Conservation (phyloP, 495 filamentous ascomycete genomes). For the Alectoria sarmentosa region DNA sequence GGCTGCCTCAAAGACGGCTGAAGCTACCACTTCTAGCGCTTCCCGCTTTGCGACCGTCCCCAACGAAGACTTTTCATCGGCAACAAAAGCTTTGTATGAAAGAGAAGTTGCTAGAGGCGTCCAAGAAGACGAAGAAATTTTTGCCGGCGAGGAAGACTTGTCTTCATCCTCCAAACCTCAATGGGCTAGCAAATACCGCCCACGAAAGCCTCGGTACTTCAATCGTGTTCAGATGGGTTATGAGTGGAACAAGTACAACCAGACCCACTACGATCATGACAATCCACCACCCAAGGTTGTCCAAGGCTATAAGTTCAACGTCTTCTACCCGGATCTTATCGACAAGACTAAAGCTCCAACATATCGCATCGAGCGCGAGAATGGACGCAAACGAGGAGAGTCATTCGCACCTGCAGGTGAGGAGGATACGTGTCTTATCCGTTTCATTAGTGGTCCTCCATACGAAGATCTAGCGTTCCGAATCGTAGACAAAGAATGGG, state of each 20-base stretch:
- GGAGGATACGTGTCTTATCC: slow-evolving; percentile 94
- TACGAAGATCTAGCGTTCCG: slow-evolving; percentile 97
- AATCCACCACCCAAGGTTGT: slow-evolving; percentile 98
- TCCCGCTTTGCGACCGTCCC: slow-evolving; percentile 67
- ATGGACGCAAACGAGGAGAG: slow-evolving; percentile 81
- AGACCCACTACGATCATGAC: slow-evolving; percentile 99
- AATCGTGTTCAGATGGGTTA: slow-evolving; percentile 99
- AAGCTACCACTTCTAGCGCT: slow-evolving; percentile 41
- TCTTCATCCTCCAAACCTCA: slow-evolving; percentile 54
- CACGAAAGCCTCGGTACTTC: slow-evolving; percentile 93
- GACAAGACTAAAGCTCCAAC: slow-evolving; percentile 92
- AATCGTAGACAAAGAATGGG: slow-evolving; percentile 99
- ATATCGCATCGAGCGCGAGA: slow-evolving; percentile 88
- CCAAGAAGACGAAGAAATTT: slow-evolving; percentile 92
- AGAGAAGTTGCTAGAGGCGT: slow-evolving; percentile 89
- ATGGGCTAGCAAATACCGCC: slow-evolving; percentile 87
- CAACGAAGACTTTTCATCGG: slow-evolving; percentile 85
- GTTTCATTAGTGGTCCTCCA: slow-evolving; percentile 90
- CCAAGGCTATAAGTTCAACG: slow-evolving; percentile 98
- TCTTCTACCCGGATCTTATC: slow-evolving; percentile 98
- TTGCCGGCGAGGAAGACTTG: slow-evolving; percentile 83
- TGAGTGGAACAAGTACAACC: slow-evolving; percentile 99
- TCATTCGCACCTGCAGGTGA: slow-evolving; percentile 94
- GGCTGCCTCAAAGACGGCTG: slow-evolving; percentile 29
- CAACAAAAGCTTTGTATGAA: slow-evolving; percentile 86